phyloP scores from a whole-genome alignment of 192 early-diverging fungal species.

The Blastocladiella britannica region DNA sequence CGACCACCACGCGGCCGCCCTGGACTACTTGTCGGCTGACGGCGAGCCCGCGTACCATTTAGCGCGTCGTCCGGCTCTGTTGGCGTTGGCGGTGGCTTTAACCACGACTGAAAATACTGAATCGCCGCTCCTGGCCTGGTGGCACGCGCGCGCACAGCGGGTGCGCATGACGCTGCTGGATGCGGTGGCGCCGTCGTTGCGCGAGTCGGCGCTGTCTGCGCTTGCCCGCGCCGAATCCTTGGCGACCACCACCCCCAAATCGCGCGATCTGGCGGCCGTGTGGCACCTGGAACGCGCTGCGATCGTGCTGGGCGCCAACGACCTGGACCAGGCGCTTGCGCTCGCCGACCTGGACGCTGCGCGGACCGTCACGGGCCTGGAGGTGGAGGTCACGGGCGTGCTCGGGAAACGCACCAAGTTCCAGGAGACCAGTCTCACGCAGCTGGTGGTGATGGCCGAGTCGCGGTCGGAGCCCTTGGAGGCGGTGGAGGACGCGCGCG shows the following conservation, averaged over 20 bases:
- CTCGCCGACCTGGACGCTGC: constrained; percentile 42
- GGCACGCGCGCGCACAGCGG: constrained; percentile 48
- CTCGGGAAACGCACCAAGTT: constrained; percentile 81
- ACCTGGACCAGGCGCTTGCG: constrained; percentile 11
- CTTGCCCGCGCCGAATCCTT: constrained; percentile 9
- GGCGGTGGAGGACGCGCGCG: constrained; percentile 48
- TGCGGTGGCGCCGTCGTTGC: constrained; percentile 36
- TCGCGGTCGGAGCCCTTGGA: constrained; percentile 80
- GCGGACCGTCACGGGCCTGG: constrained; percentile 53
- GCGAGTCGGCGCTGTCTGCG: constrained; percentile 17
- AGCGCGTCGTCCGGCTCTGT: constrained; percentile 39
- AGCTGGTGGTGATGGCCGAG: constrained; percentile 77
- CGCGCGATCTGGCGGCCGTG: constrained; percentile 26
- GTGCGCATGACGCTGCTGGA: constrained; percentile 58
- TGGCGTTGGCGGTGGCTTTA: constrained; percentile 43
- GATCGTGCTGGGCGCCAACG: constrained; percentile 49
- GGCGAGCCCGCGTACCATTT: constrained; percentile 72
- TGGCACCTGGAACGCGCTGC: constrained; percentile 57
- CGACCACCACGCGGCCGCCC: constrained; percentile 6
- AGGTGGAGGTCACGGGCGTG: constrained; percentile 74
- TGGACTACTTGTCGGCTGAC: constrained; percentile 42
- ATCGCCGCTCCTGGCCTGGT: constrained; percentile 29
- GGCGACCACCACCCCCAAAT: constrained; percentile 9
- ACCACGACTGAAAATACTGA: constrained; percentile 17
- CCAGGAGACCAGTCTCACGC: constrained; percentile 69